Evolutionary conservation across 2,329 filamentous ascomycete genomes (phyloP), one percentile per base, ranked within the genome.

Genomic region (Neonectria sp.): DNA sequence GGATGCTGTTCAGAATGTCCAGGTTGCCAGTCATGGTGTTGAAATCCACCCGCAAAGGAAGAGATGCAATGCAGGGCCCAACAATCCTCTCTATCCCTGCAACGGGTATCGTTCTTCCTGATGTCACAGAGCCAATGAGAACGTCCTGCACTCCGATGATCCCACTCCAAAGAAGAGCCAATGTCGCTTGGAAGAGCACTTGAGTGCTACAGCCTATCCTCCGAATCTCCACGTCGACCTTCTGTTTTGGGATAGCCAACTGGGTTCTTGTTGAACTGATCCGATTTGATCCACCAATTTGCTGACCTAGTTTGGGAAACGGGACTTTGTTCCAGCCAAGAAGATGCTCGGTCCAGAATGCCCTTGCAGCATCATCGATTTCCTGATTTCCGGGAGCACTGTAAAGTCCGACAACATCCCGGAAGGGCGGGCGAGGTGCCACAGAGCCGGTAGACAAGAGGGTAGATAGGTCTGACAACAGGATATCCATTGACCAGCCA

Each of bases 401-500:
- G 40, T 89, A 85, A 71, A 87, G 88, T 1, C 81, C 77, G 0
- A 88, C 82, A n/a, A 97, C 80, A 0, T 86, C 76, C 0, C 84
- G 81, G 72, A 93, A 97, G 29, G 90, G 85, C 1, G 89, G 88
- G 31, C 91, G 84, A 1, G 72, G 48, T 0, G 71, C 43, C 2
- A 82, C 5, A 56, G 15, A 1, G 68, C 60, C 9, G 77, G 76
- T 31, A 58, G 56, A 60, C 0, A 92, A 74, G 2, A 92, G 71
- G 0, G 74, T 75, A 4, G 87, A 84, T 5, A 97, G 81, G 77
- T 97, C 94, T 29, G 86, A 82, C 15, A 93, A 73, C 0, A 97
- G 80, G 33, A 95, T 83, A 58, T 97, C 92, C 76, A 95, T 87
- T 0, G 94, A 95, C 95, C 95, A 98, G n/a, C 95, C 95, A 79